Evolutionary conservation across 2,329 filamentous ascomycete species (phyloP).

Genomic region (Diaporthe sp.): DNA sequence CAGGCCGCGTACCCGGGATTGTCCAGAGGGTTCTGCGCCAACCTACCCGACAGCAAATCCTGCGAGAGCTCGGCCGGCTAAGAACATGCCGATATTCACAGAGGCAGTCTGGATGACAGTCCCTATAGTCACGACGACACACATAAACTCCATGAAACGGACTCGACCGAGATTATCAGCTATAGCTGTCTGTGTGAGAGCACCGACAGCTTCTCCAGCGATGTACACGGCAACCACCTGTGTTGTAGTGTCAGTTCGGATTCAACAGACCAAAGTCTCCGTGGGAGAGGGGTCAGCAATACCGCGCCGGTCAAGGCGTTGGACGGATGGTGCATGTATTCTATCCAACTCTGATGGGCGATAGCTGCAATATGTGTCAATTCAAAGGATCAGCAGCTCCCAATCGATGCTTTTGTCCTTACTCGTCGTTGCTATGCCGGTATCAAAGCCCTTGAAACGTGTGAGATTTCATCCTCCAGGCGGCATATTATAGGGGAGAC

Average conservation of each 20-base stretch:
- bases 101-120: conserved; percentile 67
- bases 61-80: conserved; percentile 62
- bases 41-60: conserved; percentile 61
- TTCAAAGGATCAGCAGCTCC: background rate
- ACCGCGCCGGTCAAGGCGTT: conserved; percentile 68
- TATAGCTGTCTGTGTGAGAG: conserved; percentile 65
- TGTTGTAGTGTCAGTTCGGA: background rate
- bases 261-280: background rate
- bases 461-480: background rate
- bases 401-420: conserved; percentile 40
- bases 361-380: conserved; percentile 58
- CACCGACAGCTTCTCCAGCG: conserved; percentile 70
- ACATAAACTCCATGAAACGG: conserved; percentile 68
- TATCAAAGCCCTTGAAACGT: conserved; percentile 66
- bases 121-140: conserved; percentile 67
- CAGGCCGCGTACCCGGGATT: too few relatives aligned
- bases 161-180: conserved; percentile 67
- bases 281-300: background rate
- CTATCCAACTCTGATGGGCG: conserved; percentile 71
- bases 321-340: conserved; percentile 70
- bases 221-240: conserved; percentile 71
- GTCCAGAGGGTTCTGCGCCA: too few relatives aligned
- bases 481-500: conserved; percentile 43
- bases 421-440: conserved; percentile 72
- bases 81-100: conserved; percentile 68